Base-by-base conservation (phyloP, 305 asterid genomes). In the Plantago coronopus region DNA sequence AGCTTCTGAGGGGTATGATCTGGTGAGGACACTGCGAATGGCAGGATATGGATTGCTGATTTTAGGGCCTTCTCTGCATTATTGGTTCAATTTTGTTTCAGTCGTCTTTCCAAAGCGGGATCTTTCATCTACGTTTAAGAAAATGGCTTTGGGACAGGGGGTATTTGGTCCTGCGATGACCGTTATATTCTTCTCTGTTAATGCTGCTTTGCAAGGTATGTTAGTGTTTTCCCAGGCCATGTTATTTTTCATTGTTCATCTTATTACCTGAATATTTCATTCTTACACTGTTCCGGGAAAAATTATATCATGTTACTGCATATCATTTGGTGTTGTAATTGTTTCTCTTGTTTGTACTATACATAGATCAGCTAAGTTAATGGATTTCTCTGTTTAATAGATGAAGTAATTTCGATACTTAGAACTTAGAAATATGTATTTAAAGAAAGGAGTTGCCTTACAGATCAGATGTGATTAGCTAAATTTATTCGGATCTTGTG, bases 51-150 rank as follows among this genome's bases (percentile, higher is more conserved):
- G 99, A 17, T 56, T 85, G 82, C 14, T 93, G 17, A 74, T 93
- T 51, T 38, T 93, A 60, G 99, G 99, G 25, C 97, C 99, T 54
- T 78, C 99, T 7, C 48, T 89, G 56, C 99, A 93, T 77, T 83
- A 62, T 20, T 93, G 99, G 99, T 93, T 89, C 86, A 89, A 85
- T 73, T 82, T 81, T 40, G 67, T 81, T 59, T 85, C 91, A 0
- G 76, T 69, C 56, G 54, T 63, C 62, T 68, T 83, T 20, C 99
- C 99, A 0, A 78, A 70, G 37, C 84, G 88, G 2, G 99, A 93
- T 74, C 31, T 89, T 56, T 16, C 56, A 7, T 74, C 99, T 50
- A 93, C 99, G 1, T 62, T 85, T 20, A 83, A 79, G 79, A 93
- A 93, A 71, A 89, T 89, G 48, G 74, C 63, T 4, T 19, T 87